Conservation (phyloP, 306 rosid species). For the Gastrolobium bilobum region DNA sequence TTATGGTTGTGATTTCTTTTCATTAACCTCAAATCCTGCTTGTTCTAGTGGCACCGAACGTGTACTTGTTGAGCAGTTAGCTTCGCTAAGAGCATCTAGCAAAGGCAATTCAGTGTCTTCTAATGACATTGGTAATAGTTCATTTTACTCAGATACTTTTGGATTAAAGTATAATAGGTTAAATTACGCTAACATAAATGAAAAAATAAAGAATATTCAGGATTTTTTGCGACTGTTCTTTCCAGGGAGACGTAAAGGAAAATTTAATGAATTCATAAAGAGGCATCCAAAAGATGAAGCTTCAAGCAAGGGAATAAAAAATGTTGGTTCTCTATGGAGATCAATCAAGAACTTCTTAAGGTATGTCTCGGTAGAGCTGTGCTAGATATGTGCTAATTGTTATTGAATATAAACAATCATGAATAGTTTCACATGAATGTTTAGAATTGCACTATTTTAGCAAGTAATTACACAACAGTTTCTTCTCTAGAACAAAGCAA, state of each 20-base stretch:
- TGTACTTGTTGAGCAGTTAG: conserved; percentile 69
- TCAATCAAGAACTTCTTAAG: conserved; percentile 72
- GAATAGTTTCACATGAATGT: conserved; percentile 17
- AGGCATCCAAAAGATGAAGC: conserved; percentile 42
- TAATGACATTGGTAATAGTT: conserved; percentile 54
- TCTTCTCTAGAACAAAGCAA: conserved; percentile 33
- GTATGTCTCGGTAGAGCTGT: conserved; percentile 55
- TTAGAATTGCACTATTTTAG: conserved; percentile 27
- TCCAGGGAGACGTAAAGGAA: conserved; percentile 59
- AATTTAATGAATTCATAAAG: conserved; percentile 46
- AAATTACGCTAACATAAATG: conserved; percentile 25
- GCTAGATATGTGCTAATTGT: conserved; percentile 21
- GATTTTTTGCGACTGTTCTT: conserved; percentile 26
- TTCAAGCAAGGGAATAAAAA: conserved; percentile 53
- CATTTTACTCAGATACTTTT: conserved; percentile 24
- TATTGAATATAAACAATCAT: conserved; percentile 23
- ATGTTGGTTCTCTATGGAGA: conserved; percentile 61
- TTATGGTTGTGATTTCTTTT: conserved; percentile 31
- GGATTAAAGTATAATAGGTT: background rate
- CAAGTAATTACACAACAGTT: no score
- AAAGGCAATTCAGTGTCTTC: conserved; percentile 51
- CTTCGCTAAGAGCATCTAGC: conserved; percentile 66
- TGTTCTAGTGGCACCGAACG: conserved; percentile 73
- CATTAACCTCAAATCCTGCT: conserved; percentile 32
- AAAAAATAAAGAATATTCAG: conserved; percentile 1